These are phyloP conservation scores for Penicillium canariense DNA, from an alignment of 495 filamentous ascomycete genomes.

Conservation along the genomic window DNA sequence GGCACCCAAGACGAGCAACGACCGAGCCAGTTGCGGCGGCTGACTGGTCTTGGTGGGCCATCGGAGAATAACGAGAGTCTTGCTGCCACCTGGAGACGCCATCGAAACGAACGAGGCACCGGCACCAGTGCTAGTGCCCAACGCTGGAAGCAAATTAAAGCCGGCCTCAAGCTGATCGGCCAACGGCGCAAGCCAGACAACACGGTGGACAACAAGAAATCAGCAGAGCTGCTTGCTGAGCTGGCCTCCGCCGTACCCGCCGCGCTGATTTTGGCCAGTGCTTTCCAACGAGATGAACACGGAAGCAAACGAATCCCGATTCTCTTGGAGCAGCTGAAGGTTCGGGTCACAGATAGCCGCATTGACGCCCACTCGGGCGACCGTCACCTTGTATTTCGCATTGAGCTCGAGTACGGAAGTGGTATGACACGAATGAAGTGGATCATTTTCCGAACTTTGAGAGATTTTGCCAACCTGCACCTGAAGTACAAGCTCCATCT, in stretches of 20 bases:
- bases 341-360: conserved; percentile 80
- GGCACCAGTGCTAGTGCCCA: conserved; percentile 77
- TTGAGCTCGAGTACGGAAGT: conserved; percentile 94
- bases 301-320: conserved; percentile 93
- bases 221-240: conserved; percentile 93
- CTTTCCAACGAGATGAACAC: conserved; percentile 96
- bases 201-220: conserved; percentile 88
- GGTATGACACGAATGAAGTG: conserved; percentile 96
- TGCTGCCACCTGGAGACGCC: conserved; percentile 51
- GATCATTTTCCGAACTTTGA: conserved; percentile 82
- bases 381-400: conserved; percentile 81
- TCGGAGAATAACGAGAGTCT: conserved; percentile 54
- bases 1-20: conserved; percentile 51
- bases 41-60: conserved; percentile 67
- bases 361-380: conserved; percentile 62
- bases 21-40: conserved; percentile 68
- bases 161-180: conserved; percentile 76
- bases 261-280: conserved; percentile 88
- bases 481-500: conserved; percentile 84
- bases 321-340: conserved; percentile 89
- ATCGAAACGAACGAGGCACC: conserved; percentile 58
- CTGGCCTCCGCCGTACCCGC: conserved; percentile 88
- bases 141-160: conserved; percentile 84
- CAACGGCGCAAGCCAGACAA: conserved; percentile 75
- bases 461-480: conserved; percentile 91